Conservation (phyloP, 768 basidiomycete species). For the Trametes elegans region DNA sequence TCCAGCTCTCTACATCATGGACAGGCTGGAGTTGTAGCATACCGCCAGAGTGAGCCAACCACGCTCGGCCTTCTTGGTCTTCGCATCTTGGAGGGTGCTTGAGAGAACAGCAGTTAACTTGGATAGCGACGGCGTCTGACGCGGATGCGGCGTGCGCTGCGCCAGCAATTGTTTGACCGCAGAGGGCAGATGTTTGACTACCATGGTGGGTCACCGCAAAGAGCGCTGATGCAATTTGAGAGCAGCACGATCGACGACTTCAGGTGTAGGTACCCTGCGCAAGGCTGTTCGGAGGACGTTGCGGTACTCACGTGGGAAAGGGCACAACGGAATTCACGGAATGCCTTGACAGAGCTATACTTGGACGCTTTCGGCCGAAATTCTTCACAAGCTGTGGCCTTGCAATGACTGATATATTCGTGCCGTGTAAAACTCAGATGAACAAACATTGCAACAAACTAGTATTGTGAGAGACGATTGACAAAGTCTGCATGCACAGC, state of each 20-base stretch:
- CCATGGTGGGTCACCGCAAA: background rate
- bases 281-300: background rate
- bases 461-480: background rate
- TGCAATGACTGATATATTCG: background rate
- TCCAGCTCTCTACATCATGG: background rate
- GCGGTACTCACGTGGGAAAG: background rate
- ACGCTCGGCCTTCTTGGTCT: constrained; percentile 59
- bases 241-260: too few relatives aligned
- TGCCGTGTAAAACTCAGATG: background rate
- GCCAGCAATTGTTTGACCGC: constrained; percentile 71
- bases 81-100: constrained; percentile 65
- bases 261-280: too few relatives aligned
- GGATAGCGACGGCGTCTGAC: constrained; percentile 53
- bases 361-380: constrained; percentile 4
- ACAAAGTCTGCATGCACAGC: constrained; percentile 15
- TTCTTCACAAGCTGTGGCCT: background rate
- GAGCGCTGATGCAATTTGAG: background rate
- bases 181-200: constrained; percentile 53
- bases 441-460: constrained; percentile 15
- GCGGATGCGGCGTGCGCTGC: constrained; percentile 60
- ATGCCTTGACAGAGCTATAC: background rate
- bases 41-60: constrained; percentile 84
- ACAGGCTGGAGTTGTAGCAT: constrained; percentile 26
- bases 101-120: constrained; percentile 55
- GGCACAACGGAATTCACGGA: too few relatives aligned